These are phyloP conservation scores for Calocera cornea DNA, from an alignment of 768 basidiomycete species.

Conservation along the genomic window DNA sequence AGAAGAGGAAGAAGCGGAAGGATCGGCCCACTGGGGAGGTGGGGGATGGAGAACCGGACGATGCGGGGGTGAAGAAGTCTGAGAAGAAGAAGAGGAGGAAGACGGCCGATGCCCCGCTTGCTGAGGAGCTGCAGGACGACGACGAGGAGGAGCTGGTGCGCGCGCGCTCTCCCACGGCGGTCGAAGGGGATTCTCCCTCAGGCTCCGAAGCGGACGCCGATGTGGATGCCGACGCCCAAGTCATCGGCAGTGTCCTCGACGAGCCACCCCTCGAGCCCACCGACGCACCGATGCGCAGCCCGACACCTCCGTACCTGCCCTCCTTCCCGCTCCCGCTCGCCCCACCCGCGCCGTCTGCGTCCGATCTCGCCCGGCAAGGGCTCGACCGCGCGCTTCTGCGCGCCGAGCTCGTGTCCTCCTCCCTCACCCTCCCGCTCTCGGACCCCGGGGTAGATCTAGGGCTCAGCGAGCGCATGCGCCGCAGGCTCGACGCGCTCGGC, in stretches of 20 bases:
- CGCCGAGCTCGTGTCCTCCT: slow-evolving; percentile 55
- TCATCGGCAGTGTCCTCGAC: slow-evolving; percentile 4
- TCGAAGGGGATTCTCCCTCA: slow-evolving; percentile 6
- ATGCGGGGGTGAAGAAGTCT: slow-evolving; percentile 8
- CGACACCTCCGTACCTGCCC: slow-evolving; percentile 33
- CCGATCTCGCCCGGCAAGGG: slow-evolving; percentile 61
- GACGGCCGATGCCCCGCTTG: too few relatives aligned
- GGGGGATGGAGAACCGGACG: slow-evolving; percentile 13
- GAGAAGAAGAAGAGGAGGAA: slow-evolving; percentile 11
- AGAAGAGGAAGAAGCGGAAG: slow-evolving; percentile 4
- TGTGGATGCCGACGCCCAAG: slow-evolving; percentile 3
- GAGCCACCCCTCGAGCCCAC: background rate
- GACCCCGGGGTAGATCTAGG: slow-evolving; percentile 33
- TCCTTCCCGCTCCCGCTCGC: slow-evolving; percentile 54
- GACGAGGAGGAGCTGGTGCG: slow-evolving; percentile 6
- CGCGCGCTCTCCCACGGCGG: slow-evolving; percentile 7
- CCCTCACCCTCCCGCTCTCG: slow-evolving; percentile 22
- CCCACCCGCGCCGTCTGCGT: slow-evolving; percentile 56
- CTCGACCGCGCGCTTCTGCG: slow-evolving; percentile 57
- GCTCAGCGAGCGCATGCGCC: slow-evolving; percentile 46
- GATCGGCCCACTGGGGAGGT: background rate
- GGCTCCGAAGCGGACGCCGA: background rate
- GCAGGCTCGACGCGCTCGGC: slow-evolving; percentile 56
- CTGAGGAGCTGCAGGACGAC: slow-evolving; percentile 6
- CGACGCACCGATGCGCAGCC: slow-evolving; percentile 20